A percentile compares a stretch with the other conserved stretches of the same genome.
These are phyloP conservation scores for Phytopythium mirpurense DNA, from an alignment of 352 stramenopile species.

Conservation along the genomic window DNA sequence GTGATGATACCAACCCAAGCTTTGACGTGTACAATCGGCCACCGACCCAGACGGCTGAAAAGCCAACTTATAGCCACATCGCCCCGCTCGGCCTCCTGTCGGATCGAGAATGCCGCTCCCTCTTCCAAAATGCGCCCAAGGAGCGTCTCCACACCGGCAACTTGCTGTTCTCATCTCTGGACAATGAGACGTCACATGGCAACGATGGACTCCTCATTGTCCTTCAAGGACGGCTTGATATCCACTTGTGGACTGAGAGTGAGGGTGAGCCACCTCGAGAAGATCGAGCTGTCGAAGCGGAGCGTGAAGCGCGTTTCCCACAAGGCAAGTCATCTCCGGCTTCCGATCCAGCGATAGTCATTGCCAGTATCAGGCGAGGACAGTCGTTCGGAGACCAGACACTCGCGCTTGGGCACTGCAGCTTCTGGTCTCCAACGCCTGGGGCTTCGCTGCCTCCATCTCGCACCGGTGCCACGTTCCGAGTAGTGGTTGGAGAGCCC, in stretches of 20 bases:
- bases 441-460: conserved; percentile 7
- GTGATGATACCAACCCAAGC: no score
- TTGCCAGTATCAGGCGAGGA: conserved; percentile 23
- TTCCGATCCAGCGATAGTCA: conserved; percentile 14
- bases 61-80: background rate
- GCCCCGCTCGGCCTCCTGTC: conserved; percentile 4
- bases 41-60: background rate
- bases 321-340: background rate
- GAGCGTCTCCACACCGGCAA: background rate
- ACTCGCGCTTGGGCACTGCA: conserved; percentile 34
- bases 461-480: conserved; percentile 14
- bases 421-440: conserved; percentile 12
- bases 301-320: background rate
- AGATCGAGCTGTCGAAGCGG: background rate
- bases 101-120: no score
- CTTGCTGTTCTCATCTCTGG: conserved; percentile 3
- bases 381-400: conserved; percentile 54
- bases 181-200: background rate
- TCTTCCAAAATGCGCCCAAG: background rate
- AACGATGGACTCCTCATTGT: background rate
- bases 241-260: conserved; percentile 1
- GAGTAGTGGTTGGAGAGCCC: conserved; percentile 29
- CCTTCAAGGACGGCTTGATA: conserved; percentile 2
- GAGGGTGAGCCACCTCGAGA: background rate
- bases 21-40: background rate